phyloP scores from a whole-genome alignment of 148 eudicot species.

The Rhododendron griersonianum region DNA sequence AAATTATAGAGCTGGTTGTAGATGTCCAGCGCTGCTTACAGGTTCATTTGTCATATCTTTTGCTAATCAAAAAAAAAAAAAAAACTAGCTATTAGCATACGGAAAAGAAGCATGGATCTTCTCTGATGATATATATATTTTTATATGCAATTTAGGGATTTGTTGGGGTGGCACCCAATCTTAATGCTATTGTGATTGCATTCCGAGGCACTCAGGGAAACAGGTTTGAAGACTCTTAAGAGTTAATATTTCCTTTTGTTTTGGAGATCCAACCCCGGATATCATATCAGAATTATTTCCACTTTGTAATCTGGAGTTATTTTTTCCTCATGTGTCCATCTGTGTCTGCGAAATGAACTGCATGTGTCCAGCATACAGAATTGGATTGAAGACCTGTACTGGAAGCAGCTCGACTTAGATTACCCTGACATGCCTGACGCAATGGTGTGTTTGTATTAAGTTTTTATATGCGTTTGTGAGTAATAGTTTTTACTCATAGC shows the following conservation, averaged over 20 bases:
- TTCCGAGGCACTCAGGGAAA: constrained; percentile 90
- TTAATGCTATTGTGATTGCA: constrained; percentile 83
- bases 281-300: not conserved
- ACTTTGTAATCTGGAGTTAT: not conserved
- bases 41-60: constrained; percentile 25
- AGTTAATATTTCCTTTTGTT: not conserved
- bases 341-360: not conserved
- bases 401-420: constrained; percentile 88
- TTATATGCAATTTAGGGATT: constrained; percentile 58
- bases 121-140: not conserved
- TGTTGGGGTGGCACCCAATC: constrained; percentile 81
- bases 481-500: not conserved
- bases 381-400: constrained; percentile 92
- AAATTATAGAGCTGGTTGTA: constrained; percentile 81
- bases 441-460: constrained; percentile 41
- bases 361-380: constrained; percentile 61
- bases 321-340: not conserved
- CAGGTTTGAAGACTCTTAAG: constrained; percentile 47
- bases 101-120: not conserved
- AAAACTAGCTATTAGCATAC: not conserved
- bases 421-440: constrained; percentile 82
- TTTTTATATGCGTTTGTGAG: not conserved
- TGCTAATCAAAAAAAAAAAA: too few relatives aligned
- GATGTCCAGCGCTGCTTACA: constrained; percentile 86
- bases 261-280: not conserved